Base-by-base conservation (phyloP, 2,329 filamentous ascomycete species). In the Fusarium irregulare region DNA sequence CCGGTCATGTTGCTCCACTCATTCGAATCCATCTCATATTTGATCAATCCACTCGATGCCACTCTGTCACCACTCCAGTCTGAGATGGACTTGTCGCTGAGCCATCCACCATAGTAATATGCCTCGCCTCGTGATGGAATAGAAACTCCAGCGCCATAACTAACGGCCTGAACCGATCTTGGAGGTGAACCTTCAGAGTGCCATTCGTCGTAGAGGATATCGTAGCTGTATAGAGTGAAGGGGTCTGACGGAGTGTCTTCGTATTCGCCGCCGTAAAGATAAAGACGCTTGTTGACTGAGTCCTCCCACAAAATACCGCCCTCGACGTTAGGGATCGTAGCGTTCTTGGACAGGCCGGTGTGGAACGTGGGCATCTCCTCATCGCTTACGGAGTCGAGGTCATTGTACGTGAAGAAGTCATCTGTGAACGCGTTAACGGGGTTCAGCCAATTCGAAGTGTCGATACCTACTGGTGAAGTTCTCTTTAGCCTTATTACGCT, bases 231-330 rank as follows among this genome's bases (percentile, higher is more conserved):
- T 2, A 61, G 14, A 9, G 16, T 16, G 23, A 61, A 61, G 3
- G 45, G 21, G 0, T 25, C 27, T 4, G 44, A 25, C 1, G 58
- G 14, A 3, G 18, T 18, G 1, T 25, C 9, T 3, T 60, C 18
- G 10, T 37, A 50, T 6, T 61, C 55, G 3, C 58, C 58, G 13
- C 58, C 58, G 16, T 60, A 61, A 6, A 61, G 44, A 18, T 50
- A 61, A 16, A 61, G 55, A 6, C 58, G 28, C 4, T 61, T 61
- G 16, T 61, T 61, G 16, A 61, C 9, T 0, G 58, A 60, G 55
- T 61, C 58, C 30, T 61, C 58, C 58, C 44, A 60, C 5, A 61
- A 8, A 4, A 61, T 60, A 25, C 58, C 58, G 4, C 58, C 55
- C 12, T 60, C 27, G 2, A 61, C 37, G 28, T 56, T 61, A 7